Percentiles rank a stretch among this genome's conserved stretches.
Evolutionary conservation across 331 rosid genomes (phyloP).

Genomic region (Dryas integrifolia): DNA sequence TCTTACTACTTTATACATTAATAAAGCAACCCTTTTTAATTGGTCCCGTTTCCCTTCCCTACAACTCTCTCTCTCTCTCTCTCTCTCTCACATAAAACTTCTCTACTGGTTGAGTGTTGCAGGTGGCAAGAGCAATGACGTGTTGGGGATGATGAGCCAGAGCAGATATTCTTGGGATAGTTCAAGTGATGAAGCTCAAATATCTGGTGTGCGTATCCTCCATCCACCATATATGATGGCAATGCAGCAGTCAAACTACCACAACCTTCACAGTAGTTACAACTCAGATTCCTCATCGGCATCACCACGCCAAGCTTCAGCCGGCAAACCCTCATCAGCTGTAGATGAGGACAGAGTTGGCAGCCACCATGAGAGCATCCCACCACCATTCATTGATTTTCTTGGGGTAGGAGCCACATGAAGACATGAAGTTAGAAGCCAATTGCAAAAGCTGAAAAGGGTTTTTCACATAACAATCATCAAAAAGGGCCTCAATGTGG

Average conservation of each 20-base stretch:
- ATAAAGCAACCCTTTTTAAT: background rate
- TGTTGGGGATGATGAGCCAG: conserved; percentile 19
- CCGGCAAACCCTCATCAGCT: conserved; percentile 40
- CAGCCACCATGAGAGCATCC: conserved; percentile 28
- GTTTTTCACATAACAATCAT: conserved; percentile 29
- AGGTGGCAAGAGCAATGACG: conserved; percentile 41
- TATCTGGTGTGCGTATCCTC: conserved; percentile 21
- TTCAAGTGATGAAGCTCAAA: conserved; percentile 28
- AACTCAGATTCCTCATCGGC: conserved; percentile 29
- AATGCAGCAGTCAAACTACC: conserved; percentile 36
- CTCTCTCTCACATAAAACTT: background rate
- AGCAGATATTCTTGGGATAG: conserved; percentile 33
- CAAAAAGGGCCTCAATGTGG: conserved; percentile 37
- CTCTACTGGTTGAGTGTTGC: conserved; percentile 18
- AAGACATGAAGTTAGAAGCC: conserved; percentile 47
- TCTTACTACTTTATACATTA: background rate
- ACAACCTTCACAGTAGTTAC: conserved; percentile 23
- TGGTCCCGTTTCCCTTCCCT: background rate
- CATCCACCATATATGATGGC: conserved; percentile 30
- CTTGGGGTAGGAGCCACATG: conserved; percentile 91
- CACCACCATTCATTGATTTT: conserved; percentile 79
- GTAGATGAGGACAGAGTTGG: conserved; percentile 30
- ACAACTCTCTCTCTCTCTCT: background rate
- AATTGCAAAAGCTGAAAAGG: background rate
- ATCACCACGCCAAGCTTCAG: conserved; percentile 29